Evolutionary conservation across 116 monocot species (phyloP).

Genomic region (Papilionanthe hybrid): DNA sequence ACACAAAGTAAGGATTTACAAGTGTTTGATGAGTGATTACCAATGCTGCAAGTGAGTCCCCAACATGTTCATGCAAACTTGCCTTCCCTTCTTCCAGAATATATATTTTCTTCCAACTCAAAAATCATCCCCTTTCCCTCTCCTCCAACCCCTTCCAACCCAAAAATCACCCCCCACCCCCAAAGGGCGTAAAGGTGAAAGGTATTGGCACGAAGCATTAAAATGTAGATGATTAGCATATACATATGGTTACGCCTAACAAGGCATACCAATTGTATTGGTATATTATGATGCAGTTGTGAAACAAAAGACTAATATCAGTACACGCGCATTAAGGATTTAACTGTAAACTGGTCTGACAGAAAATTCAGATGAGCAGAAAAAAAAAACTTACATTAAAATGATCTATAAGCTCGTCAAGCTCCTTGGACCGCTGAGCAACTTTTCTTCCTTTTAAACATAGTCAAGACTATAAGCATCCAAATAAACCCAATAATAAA

Average conservation of each 20-base stretch:
- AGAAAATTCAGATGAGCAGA: neutral
- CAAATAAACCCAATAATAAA: neutral
- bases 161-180: neutral
- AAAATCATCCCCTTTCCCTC: neutral
- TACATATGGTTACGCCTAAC: too few species aligned
- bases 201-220: neutral
- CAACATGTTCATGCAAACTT: neutral
- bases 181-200: neutral
- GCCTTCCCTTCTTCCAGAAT: neutral
- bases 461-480: neutral
- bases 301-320: neutral
- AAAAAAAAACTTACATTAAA: constrained; percentile 66
- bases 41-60: neutral
- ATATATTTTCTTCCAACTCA: neutral
- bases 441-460: constrained; percentile 69
- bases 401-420: constrained; percentile 79
- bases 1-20: neutral
- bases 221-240: too few species aligned
- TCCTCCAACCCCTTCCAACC: neutral
- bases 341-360: neutral
- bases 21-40: neutral
- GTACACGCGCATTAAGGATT: neutral
- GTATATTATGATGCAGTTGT: neutral
- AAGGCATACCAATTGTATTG: neutral
- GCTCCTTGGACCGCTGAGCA: constrained; percentile 59